Base-by-base conservation (phyloP, 1,284 basidiomycete genomes). In the Tylopilus sp. region DNA sequence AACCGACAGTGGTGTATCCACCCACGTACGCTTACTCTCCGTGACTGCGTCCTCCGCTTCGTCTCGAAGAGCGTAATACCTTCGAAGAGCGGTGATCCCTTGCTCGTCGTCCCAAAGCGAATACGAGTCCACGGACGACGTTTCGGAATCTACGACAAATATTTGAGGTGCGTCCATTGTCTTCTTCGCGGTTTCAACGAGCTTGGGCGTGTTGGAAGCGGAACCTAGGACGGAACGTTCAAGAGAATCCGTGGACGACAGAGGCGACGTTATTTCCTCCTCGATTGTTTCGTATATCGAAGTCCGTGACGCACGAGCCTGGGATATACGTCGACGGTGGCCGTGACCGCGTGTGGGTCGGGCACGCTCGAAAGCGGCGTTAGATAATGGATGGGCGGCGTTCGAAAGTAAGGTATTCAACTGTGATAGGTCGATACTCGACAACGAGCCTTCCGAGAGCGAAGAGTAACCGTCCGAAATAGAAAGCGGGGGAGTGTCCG, bases 221-320 rank as follows among this genome's bases (percentile, higher is more conserved):
- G 61, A 59, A 7, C 46, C 35, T 5, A 45, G 37, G n/a, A 32
- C 9, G 3, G 52, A 32, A 8, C 33, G 43, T 19, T 49, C 49
- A 3, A 58, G 43, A 7, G 65, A 60, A 4, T 40, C 50, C 46
- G 57, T 57, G 8, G 77, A 70, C 2, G 74, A 75, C 0, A 76
- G 68, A 2, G 76, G 72, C 44, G 70, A 73, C 1, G 76, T 75
- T 8, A 76, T 66, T 57, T 91, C 89, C 58, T 91, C 88, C 47
- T 88, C 77, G 50, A 92, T 91, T 0, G 85, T 90, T 64, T 90
- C 88, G 56, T 89, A 90, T 1, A 88, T 77, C 0, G 88, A 90
- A 0, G 82, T 74, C 4, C 85, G 76, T 11, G 86, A 86, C 14
- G 78, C 77, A 24, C 79, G 80, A 41, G 79, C 77, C 50, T 83